phyloP scores from a whole-genome alignment of 2,329 filamentous ascomycete genomes.

The Apiospora saccharicola region DNA sequence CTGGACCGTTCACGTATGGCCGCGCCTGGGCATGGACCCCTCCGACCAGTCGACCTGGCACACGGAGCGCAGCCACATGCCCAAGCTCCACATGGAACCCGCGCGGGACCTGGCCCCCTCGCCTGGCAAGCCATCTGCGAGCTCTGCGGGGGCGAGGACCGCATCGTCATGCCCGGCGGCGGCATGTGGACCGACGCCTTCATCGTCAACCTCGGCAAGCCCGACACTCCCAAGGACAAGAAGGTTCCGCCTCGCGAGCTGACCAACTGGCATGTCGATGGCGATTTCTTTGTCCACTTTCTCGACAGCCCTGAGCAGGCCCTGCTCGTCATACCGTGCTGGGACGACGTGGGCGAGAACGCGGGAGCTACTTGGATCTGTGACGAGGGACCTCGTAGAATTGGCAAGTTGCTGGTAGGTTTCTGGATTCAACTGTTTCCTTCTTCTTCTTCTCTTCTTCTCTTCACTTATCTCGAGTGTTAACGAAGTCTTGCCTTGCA shows the following conservation, averaged over 20 bases:
- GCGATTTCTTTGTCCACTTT: constrained; percentile 64
- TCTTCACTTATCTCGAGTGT: not conserved
- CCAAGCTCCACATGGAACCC: constrained; percentile 50
- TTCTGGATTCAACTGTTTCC: not conserved
- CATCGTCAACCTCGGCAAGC: constrained; percentile 62
- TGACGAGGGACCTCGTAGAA: not conserved
- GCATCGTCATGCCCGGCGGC: constrained; percentile 44
- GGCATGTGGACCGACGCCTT: constrained; percentile 59
- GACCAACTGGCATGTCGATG: constrained; percentile 62
- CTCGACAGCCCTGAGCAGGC: constrained; percentile 64
- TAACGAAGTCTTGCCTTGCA: not conserved
- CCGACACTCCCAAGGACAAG: constrained; percentile 47
- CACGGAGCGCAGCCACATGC: constrained; percentile 60
- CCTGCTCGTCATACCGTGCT: constrained; percentile 57
- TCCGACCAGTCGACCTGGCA: constrained; percentile 61
- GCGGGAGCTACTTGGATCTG: not conserved
- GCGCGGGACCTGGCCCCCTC: constrained; percentile 55
- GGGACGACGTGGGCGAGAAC: not conserved
- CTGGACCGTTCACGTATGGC: not conserved
- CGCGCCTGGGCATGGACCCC: constrained; percentile 55
- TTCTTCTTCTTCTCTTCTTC: not conserved
- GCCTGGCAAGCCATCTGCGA: constrained; percentile 62
- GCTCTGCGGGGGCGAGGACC: constrained; percentile 57
- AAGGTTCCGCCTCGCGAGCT: constrained; percentile 42
- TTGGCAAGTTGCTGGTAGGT: not conserved